A percentile compares a stretch with the other conserved stretches of the same genome.
These are phyloP conservation scores for Hypoxylon sp. DNA, from an alignment of 2,329 filamentous ascomycete genomes.

Conservation along the genomic window DNA sequence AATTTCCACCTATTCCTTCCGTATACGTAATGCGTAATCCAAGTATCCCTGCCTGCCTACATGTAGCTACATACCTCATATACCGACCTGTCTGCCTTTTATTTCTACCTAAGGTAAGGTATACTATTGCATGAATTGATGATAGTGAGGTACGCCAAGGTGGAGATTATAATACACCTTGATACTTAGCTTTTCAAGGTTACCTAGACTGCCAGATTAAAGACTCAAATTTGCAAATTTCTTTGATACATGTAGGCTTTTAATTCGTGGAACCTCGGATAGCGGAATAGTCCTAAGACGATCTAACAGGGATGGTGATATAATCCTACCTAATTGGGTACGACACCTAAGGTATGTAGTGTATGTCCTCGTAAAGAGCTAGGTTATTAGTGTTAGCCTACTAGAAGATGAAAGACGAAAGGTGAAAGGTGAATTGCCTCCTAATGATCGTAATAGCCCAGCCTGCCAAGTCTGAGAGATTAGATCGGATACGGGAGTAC, in stretches of 20 bases:
- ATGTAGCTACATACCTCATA: constrained; percentile 1
- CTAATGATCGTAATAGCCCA: constrained; percentile 21
- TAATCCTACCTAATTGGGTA: constrained; percentile 36
- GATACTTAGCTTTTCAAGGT: constrained; percentile 10
- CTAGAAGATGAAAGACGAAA: constrained; percentile 2
- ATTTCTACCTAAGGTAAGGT: not conserved
- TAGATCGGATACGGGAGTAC: constrained; percentile 42
- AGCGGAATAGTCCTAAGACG: constrained; percentile 32
- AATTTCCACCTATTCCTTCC: constrained; percentile 4
- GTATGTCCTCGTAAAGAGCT: constrained; percentile 25
- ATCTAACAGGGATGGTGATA: constrained; percentile 28
- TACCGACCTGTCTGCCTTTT: not conserved
- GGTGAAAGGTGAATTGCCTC: constrained; percentile 16
- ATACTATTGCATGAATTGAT: constrained; percentile 2
- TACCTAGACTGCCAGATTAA: constrained; percentile 17
- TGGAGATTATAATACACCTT: constrained; percentile 6
- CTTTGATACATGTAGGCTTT: constrained; percentile 12
- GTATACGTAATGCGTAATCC: not conserved
- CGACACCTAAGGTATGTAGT: constrained; percentile 6
- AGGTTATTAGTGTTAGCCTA: constrained; percentile 19
- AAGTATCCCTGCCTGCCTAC: constrained; percentile 13
- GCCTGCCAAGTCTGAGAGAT: constrained; percentile 39
- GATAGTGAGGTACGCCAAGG: constrained; percentile 6
- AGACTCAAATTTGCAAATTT: constrained; percentile 11
- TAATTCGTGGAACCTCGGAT: constrained; percentile 36